Conservation (phyloP, 177 flowering plant species). For the Vitis hybrid region DNA sequence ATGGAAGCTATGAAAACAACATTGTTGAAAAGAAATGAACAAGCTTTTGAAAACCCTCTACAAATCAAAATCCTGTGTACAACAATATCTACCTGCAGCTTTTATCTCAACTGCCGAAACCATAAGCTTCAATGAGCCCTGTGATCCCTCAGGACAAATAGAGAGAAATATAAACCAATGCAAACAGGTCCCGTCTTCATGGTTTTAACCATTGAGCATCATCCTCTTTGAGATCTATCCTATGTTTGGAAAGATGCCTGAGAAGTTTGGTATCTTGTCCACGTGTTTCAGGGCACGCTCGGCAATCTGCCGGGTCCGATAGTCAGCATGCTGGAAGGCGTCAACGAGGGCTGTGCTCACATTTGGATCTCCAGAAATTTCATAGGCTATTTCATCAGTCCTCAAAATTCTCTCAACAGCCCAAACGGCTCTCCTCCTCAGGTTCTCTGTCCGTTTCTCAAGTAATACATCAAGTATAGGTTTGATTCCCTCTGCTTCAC, state of each 20-base stretch:
- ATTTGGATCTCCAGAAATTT: slow-evolving; percentile 63
- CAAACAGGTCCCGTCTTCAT: too few species aligned
- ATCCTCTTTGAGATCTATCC: slow-evolving; percentile 17
- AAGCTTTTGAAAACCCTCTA: slow-evolving; percentile 2
- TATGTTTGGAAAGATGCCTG: slow-evolving; percentile 69
- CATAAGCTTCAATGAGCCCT: background rate
- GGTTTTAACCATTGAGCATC: too few species aligned
- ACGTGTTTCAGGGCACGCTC: slow-evolving; percentile 89
- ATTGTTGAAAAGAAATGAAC: slow-evolving; percentile 9
- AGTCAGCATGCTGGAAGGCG: slow-evolving; percentile 86
- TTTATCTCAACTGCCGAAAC: background rate
- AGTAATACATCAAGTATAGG: slow-evolving; percentile 54
- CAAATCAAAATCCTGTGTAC: slow-evolving; percentile 14
- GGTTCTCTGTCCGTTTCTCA: slow-evolving; percentile 56
- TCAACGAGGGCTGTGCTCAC: slow-evolving; percentile 87
- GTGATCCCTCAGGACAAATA: too few species aligned
- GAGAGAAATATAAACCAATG: too few species aligned
- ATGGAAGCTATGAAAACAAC: background rate
- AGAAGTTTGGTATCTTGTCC: slow-evolving; percentile 91
- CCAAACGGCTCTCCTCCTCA: slow-evolving; percentile 66
- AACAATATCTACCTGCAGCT: slow-evolving; percentile 10
- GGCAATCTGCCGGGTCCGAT: slow-evolving; percentile 77
- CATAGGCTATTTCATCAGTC: slow-evolving; percentile 47
- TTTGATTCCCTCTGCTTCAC: slow-evolving; percentile 56
- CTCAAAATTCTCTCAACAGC: slow-evolving; percentile 60